phyloP scores from a whole-genome alignment of 768 basidiomycete genomes.

The Suillus ampliporus region DNA sequence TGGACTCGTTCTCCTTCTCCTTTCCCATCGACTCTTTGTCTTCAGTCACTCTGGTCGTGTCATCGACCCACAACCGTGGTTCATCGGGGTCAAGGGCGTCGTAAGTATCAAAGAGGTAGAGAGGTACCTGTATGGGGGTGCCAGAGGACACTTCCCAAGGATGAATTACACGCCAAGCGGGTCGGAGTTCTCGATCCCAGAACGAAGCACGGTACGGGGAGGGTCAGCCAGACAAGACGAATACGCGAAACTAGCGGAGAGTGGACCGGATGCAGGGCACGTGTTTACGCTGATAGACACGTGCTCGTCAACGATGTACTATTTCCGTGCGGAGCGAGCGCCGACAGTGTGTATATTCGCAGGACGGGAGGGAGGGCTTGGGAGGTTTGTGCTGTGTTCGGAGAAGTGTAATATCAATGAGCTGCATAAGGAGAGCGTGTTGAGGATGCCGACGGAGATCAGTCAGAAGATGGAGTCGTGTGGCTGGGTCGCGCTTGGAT shows the following conservation, averaged over 20 bases:
- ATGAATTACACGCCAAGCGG: not conserved
- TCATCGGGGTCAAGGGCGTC: slow-evolving; percentile 27
- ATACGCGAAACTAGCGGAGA: not conserved
- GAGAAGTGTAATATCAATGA: slow-evolving; percentile 21
- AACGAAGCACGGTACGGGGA: not conserved
- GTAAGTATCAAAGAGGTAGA: slow-evolving; percentile 12
- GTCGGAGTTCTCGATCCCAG: not conserved
- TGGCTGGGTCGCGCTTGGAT: not conserved
- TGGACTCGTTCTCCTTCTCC: slow-evolving; percentile 7
- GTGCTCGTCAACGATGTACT: slow-evolving; percentile 19
- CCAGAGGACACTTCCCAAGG: slow-evolving; percentile 4
- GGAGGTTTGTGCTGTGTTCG: slow-evolving; percentile 28
- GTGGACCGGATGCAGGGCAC: not conserved
- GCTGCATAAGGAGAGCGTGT: slow-evolving; percentile 26
- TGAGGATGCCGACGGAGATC: slow-evolving; percentile 23
- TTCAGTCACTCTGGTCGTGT: slow-evolving; percentile 22
- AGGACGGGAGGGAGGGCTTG: slow-evolving; percentile 28
- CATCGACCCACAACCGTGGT: slow-evolving; percentile 20
- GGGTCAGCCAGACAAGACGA: not conserved
- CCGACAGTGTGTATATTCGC: slow-evolving; percentile 28
- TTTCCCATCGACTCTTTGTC: slow-evolving; percentile 14
- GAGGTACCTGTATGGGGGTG: slow-evolving; percentile 18
- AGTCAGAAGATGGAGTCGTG: not conserved
- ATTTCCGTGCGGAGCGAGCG: slow-evolving; percentile 22
- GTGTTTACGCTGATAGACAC: slow-evolving; percentile 17